Evolutionary conservation across 106 monocot genomes (phyloP).

Genomic region (Dendrobium chrysotoxum): DNA sequence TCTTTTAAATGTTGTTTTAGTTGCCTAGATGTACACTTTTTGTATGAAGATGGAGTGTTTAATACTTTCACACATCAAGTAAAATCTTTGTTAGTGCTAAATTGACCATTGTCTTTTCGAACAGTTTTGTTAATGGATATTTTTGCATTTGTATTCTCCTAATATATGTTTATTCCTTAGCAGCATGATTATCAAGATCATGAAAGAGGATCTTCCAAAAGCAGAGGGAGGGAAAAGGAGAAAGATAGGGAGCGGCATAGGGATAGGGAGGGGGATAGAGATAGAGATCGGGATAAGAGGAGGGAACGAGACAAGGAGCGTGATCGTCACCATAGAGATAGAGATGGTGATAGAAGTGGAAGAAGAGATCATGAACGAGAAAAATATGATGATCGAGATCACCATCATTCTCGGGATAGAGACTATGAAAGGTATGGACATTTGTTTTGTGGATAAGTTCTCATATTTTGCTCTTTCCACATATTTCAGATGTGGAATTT

Average conservation of each 20-base stretch:
- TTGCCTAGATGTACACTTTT: too few relatives aligned
- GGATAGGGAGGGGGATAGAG: too few relatives aligned
- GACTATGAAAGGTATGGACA: constrained; percentile 6
- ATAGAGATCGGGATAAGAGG: not conserved
- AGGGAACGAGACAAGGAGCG: not conserved
- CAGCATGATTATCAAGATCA: constrained; percentile 4
- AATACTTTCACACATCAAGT: too few relatives aligned
- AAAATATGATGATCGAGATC: constrained; percentile 8
- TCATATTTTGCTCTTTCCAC: too few relatives aligned
- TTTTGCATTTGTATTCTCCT: not conserved
- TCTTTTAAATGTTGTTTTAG: too few relatives aligned
- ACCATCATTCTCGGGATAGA: constrained; percentile 2
- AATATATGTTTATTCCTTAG: not conserved
- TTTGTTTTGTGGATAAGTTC: too few relatives aligned
- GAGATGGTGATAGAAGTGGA: constrained; percentile 6
- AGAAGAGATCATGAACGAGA: constrained; percentile 1
- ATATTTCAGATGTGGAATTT: too few relatives aligned
- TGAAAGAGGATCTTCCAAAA: constrained; percentile 13
- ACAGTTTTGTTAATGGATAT: not conserved
- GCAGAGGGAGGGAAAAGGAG: constrained; percentile 12
- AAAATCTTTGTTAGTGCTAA: too few relatives aligned
- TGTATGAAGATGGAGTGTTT: too few relatives aligned
- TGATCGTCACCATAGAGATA: not conserved
- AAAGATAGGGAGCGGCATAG: too few relatives aligned
- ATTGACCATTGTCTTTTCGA: too few relatives aligned